Evolutionary conservation across 2,329 filamentous ascomycete species (phyloP).

Genomic region (Aspergillus sp.): DNA sequence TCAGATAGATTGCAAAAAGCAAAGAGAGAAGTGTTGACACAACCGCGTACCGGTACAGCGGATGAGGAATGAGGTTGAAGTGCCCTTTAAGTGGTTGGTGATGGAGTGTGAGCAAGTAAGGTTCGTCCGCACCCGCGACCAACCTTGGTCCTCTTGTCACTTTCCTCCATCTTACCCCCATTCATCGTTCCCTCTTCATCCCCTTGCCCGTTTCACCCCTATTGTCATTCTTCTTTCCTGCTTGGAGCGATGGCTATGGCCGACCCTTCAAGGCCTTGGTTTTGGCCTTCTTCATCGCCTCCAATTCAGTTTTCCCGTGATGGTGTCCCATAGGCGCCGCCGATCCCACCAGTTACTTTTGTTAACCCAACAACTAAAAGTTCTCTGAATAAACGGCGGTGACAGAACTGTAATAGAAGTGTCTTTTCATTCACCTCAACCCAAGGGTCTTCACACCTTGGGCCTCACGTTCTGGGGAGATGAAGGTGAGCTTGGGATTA

Average conservation of each 20-base stretch:
- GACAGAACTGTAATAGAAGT: not conserved
- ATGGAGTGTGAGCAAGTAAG: not conserved
- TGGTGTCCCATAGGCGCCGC: not conserved
- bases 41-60: not conserved
- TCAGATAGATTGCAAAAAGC: not conserved
- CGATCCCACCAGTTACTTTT: not conserved
- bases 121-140: conserved; percentile 6
- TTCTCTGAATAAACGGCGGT: not conserved
- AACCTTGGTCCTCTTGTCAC: conserved; percentile 16
- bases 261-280: not conserved
- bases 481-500: not conserved
- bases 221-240: not conserved
- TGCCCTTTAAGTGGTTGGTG: not conserved
- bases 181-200: not conserved
- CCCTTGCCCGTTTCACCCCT: not conserved
- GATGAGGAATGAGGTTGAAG: not conserved
- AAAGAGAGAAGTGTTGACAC: not conserved
- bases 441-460: not conserved
- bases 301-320: not conserved
- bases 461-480: not conserved
- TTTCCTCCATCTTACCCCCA: not conserved
- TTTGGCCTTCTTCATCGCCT: not conserved
- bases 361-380: not conserved
- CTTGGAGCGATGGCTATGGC: not conserved
- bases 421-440: not conserved